phyloP scores from a whole-genome alignment of 192 early-diverging fungal species.

The Podila epicladia region DNA sequence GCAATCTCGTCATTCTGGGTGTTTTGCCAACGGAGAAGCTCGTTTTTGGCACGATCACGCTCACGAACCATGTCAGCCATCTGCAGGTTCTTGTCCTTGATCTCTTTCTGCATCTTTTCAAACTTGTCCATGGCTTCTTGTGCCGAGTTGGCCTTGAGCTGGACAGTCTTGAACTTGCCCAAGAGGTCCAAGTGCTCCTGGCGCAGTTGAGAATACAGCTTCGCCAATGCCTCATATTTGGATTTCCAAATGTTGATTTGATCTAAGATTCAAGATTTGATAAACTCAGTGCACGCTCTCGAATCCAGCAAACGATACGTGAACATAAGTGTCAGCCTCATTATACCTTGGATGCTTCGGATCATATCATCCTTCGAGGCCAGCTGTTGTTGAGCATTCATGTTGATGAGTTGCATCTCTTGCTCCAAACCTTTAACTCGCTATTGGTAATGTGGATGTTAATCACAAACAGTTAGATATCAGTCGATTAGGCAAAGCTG shows the following conservation, averaged over 20 bases:
- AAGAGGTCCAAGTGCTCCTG: conserved; percentile 94
- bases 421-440: conserved; percentile 84
- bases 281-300: not conserved
- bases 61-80: conserved; percentile 91
- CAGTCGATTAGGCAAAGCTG: not conserved
- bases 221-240: conserved; percentile 96
- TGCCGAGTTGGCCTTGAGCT: conserved; percentile 79
- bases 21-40: conserved; percentile 80
- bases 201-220: conserved; percentile 93
- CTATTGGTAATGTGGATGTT: conserved; percentile 37
- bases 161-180: conserved; percentile 86
- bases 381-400: conserved; percentile 73
- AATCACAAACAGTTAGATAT: not conserved
- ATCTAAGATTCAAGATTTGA: conserved; percentile 49
- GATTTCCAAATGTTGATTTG: conserved; percentile 96
- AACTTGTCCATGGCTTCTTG: conserved; percentile 84
- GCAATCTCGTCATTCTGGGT: conserved; percentile 86
- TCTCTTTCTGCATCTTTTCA: conserved; percentile 79
- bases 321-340: not conserved
- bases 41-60: conserved; percentile 84
- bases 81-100: conserved; percentile 72
- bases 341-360: conserved; percentile 77
- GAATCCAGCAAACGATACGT: too few species aligned
- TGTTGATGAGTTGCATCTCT: conserved; percentile 76
- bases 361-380: conserved; percentile 86